A percentile compares a stretch with the other conserved stretches of the same genome.
Conservation (phyloP, 257 asterid genomes). For the Solanum chmielewskii region DNA sequence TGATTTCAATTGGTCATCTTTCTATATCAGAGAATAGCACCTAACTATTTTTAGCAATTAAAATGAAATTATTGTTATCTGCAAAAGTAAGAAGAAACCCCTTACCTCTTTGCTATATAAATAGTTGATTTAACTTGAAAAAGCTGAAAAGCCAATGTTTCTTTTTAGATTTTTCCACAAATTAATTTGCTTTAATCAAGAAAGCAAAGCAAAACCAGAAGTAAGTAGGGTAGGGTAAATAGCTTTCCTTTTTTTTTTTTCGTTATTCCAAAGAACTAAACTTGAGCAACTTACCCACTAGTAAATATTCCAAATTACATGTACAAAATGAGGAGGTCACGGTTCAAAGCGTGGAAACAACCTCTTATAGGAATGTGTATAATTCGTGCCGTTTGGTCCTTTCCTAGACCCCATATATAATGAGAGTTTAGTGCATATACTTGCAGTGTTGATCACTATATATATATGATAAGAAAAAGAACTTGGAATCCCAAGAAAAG, state of each 20-base stretch:
- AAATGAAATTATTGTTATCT: neutral
- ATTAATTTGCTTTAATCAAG: neutral
- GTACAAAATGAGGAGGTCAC: neutral
- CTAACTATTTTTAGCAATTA: neutral
- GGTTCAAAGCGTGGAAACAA: neutral
- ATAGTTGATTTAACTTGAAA: neutral
- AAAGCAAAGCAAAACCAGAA: neutral
- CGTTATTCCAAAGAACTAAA: neutral
- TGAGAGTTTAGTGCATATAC: neutral
- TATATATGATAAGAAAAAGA: neutral
- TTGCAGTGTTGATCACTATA: neutral
- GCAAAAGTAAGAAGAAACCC: neutral
- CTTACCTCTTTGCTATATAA: neutral
- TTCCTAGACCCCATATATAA: neutral
- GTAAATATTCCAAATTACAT: neutral
- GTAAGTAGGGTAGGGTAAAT: neutral
- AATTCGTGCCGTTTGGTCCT: fast-evolving
- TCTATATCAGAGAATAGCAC: neutral
- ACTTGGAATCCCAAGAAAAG: neutral
- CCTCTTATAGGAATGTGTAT: neutral
- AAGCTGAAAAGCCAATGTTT: neutral
- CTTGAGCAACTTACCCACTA: neutral
- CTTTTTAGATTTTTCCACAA: neutral
- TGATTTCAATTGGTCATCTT: neutral
- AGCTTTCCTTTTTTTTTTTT: neutral